These are phyloP conservation scores for Talaromyces trachyspermus DNA, from an alignment of 495 filamentous ascomycete genomes.

Conservation along the genomic window DNA sequence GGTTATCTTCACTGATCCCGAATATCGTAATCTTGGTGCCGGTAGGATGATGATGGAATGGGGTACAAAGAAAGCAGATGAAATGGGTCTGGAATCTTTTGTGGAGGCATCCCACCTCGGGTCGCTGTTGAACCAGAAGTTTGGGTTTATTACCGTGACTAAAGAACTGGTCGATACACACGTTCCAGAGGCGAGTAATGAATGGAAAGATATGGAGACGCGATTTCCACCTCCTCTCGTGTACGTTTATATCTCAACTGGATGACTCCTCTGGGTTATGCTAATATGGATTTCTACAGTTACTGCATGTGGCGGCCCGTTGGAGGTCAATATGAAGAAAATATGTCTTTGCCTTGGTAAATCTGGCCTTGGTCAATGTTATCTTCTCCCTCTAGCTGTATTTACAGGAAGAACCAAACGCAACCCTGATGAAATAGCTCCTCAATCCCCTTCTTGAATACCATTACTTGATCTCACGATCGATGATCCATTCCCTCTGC, in stretches of 20 bases:
- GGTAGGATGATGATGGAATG: conserved; percentile 23
- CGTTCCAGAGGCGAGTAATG: conserved; percentile 13
- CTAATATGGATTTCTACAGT: background rate
- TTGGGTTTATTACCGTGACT: conserved; percentile 14
- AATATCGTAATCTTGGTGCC: conserved; percentile 21
- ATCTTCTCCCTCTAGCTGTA: background rate
- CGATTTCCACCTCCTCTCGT: conserved; percentile 11
- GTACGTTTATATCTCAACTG: background rate
- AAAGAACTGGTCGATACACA: conserved; percentile 9
- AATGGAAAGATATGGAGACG: conserved; percentile 15
- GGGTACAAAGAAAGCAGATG: conserved; percentile 25
- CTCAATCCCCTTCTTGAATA: background rate
- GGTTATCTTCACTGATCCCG: conserved; percentile 19
- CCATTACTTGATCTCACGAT: background rate
- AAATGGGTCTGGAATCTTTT: conserved; percentile 21
- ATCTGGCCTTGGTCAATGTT: background rate
- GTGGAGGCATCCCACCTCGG: conserved; percentile 14
- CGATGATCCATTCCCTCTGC: background rate
- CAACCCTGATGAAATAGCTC: background rate
- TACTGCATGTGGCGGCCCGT: conserved; percentile 20
- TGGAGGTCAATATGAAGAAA: conserved; percentile 16
- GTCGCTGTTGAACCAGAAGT: conserved; percentile 21
- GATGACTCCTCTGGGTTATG: background rate
- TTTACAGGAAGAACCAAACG: background rate
- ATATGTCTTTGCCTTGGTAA: background rate